Percentiles rank a stretch among this genome's conserved stretches.
Evolutionary conservation across 2,329 filamentous ascomycete genomes (phyloP).

Genomic region (Cylindrodendrum hubeiense): DNA sequence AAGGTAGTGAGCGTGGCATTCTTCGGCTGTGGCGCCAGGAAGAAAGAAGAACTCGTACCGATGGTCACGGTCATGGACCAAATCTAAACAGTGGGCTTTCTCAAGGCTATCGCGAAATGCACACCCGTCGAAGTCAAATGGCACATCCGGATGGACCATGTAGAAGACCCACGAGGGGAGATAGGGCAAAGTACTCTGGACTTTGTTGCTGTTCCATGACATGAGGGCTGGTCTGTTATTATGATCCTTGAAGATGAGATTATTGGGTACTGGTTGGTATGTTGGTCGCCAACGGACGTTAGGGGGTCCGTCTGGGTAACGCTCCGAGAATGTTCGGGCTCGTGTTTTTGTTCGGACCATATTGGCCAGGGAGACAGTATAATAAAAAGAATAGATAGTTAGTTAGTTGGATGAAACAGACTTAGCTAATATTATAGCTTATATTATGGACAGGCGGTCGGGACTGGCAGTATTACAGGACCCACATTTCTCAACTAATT

Average conservation of each 20-base stretch:
- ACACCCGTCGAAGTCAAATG: constrained; percentile 10
- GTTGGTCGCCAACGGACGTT: neutral
- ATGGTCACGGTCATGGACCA: neutral
- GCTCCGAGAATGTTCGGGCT: neutral
- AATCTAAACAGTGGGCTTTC: neutral
- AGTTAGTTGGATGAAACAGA: no score
- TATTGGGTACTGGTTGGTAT: neutral
- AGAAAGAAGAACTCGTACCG: constrained; percentile 20
- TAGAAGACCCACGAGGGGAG: constrained; percentile 14
- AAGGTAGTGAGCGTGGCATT: constrained; percentile 14
- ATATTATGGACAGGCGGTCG: no score
- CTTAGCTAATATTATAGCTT: no score
- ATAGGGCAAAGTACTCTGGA: neutral
- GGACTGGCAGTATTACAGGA: no score
- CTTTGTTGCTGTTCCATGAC: neutral
- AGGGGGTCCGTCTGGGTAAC: neutral
- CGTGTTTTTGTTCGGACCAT: constrained; percentile 16
- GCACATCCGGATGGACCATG: constrained; percentile 7
- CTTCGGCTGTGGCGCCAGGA: constrained; percentile 1
- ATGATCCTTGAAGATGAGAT: constrained; percentile 14
- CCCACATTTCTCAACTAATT: no score
- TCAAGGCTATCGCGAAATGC: neutral
- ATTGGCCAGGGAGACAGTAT: neutral
- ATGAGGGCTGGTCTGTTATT: constrained; percentile 2
- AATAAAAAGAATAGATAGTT: neutral